Evolutionary conservation across 1,284 basidiomycete species (phyloP).

Genomic region (Psilocybe mexicana): DNA sequence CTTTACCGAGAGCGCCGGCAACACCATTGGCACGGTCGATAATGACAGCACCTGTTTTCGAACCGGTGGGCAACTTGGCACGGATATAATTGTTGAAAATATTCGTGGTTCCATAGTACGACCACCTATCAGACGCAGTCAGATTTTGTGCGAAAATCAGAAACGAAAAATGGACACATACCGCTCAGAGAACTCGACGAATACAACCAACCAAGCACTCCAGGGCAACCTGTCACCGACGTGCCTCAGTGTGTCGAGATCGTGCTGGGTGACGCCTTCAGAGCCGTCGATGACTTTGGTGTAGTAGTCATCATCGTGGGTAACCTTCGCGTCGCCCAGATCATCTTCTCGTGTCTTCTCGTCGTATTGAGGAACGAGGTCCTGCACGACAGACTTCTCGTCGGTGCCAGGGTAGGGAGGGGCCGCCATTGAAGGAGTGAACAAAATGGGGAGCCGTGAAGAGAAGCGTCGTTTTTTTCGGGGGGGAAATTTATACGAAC

Average conservation of each 20-base stretch:
- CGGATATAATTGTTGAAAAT: conserved; percentile 53
- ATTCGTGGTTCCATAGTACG: conserved; percentile 49
- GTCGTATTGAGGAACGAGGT: conserved; percentile 7
- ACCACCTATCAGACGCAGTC: conserved; percentile 31
- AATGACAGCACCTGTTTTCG: conserved; percentile 51
- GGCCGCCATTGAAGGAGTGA: conserved; percentile 21
- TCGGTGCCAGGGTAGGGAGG: conserved; percentile 7
- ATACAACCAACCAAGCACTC: conserved; percentile 45
- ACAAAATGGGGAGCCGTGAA: conserved; percentile 10
- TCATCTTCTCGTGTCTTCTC: conserved; percentile 26
- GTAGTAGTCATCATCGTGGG: conserved; percentile 9
- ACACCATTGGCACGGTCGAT: conserved; percentile 38
- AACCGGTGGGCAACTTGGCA: conserved; percentile 47
- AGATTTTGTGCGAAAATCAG: background rate
- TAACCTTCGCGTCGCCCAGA: conserved; percentile 26
- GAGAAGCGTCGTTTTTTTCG: conserved; percentile 2
- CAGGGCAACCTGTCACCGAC: conserved; percentile 45
- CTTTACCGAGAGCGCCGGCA: conserved; percentile 50
- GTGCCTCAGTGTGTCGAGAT: conserved; percentile 44
- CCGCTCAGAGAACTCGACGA: conserved; percentile 55
- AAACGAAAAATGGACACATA: conserved; percentile 26
- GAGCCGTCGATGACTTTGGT: conserved; percentile 39
- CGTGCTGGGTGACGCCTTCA: conserved; percentile 52
- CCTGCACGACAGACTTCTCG: conserved; percentile 18
- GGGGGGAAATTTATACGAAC: no score